phyloP scores from a whole-genome alignment of 2,329 filamentous ascomycete genomes.

The Xylariomycetidae sp. region DNA sequence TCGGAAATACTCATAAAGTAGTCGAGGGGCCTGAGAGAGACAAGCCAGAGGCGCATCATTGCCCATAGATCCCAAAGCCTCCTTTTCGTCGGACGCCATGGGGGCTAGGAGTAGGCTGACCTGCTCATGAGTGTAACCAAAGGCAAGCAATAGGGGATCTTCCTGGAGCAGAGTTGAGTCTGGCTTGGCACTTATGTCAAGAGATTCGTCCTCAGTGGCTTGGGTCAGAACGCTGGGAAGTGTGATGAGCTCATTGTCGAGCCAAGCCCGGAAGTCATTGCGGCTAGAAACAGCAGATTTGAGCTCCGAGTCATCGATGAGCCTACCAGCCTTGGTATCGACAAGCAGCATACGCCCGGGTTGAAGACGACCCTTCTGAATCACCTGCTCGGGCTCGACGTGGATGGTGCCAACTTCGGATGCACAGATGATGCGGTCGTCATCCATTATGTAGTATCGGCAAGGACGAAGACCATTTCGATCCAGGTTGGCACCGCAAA shows the following conservation, averaged over 20 bases:
- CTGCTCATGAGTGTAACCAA: conserved; percentile 94
- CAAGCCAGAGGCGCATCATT: conserved; percentile 93
- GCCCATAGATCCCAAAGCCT: conserved; percentile 95
- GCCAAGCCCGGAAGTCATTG: conserved; percentile 83
- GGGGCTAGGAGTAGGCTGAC: conserved; percentile 86
- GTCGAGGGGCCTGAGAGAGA: conserved; percentile 80
- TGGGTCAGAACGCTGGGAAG: conserved; percentile 69
- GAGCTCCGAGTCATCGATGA: conserved; percentile 90
- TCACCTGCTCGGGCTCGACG: conserved; percentile 82
- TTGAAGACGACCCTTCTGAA: conserved; percentile 90
- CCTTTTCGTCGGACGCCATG: conserved; percentile 97
- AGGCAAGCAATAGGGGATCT: conserved; percentile 78
- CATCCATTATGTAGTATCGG: conserved; percentile 94
- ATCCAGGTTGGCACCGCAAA: conserved; percentile 95
- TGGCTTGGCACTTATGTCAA: conserved; percentile 63
- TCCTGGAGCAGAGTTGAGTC: conserved; percentile 72
- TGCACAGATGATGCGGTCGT: conserved; percentile 94
- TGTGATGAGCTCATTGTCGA: conserved; percentile 79
- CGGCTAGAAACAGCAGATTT: conserved; percentile 85
- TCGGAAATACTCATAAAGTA: conserved; percentile 95
- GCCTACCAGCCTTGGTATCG: conserved; percentile 81
- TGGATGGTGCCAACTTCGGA: conserved; percentile 93
- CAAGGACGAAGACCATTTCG: conserved; percentile 93
- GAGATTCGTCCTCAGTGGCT: conserved; percentile 48
- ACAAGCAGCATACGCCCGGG: conserved; percentile 95